Conservation (phyloP, 2,329 filamentous ascomycete species). For the Dactylonectria estremocensis region DNA sequence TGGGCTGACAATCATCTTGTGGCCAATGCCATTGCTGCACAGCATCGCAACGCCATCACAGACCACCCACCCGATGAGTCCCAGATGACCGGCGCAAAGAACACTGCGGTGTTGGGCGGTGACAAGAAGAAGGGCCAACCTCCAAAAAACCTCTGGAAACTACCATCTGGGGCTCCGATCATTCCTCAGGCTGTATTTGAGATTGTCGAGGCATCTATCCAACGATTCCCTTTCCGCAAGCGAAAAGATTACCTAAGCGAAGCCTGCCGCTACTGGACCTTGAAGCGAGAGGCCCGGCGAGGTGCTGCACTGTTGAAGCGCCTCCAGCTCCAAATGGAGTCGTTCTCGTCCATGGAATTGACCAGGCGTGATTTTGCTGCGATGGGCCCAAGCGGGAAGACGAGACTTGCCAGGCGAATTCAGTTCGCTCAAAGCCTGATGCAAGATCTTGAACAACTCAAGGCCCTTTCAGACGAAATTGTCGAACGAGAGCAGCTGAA, state of each 20-base stretch:
- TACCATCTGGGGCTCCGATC: constrained; percentile 94
- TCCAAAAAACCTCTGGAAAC: constrained; percentile 77
- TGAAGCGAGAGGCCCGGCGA: constrained; percentile 93
- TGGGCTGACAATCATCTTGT: constrained; percentile 94
- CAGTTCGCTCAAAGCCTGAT: constrained; percentile 87
- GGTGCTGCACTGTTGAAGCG: constrained; percentile 94
- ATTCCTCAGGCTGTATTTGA: constrained; percentile 92
- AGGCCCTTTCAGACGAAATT: constrained; percentile 77
- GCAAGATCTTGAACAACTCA: constrained; percentile 83
- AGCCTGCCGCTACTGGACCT: constrained; percentile 96
- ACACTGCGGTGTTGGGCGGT: constrained; percentile 81
- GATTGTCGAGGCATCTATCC: constrained; percentile 85
- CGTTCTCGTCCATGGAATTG: constrained; percentile 97
- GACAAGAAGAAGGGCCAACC: constrained; percentile 77
- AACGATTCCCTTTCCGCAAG: constrained; percentile 84
- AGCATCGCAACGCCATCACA: constrained; percentile 74
- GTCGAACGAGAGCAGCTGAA: constrained; percentile 85
- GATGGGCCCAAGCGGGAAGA: constrained; percentile 88
- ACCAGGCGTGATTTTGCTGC: constrained; percentile 95
- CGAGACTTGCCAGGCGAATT: constrained; percentile 84
- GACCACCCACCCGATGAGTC: constrained; percentile 85
- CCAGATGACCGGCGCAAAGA: constrained; percentile 86
- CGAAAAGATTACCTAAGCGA: constrained; percentile 94
- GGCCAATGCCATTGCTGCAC: constrained; percentile 84
- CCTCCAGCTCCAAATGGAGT: constrained; percentile 94